Base-by-base conservation (phyloP, 108 stramenopile species). In the Stephanodiscus minutulus region DNA sequence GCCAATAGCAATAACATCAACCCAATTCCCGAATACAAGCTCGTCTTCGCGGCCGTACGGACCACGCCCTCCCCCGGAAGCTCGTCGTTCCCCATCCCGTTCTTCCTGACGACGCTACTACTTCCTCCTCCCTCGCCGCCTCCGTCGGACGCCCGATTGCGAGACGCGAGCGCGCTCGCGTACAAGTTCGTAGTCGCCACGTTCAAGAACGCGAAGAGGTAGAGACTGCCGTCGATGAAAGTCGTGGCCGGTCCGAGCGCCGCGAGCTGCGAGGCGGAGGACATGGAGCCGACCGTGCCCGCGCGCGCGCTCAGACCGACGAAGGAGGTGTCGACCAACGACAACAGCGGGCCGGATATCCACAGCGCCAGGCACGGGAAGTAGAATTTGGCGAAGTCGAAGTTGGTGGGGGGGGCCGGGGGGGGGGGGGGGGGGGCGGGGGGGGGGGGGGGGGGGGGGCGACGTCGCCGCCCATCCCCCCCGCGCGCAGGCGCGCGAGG, bases 161-260 rank as follows among this genome's bases (percentile, higher is more conserved):
- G 2, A 2, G 43, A 44, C 3, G 93, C 90, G 65, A 86, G 58
- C 15, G 90, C 90, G 58, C 83, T 79, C 4, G 94, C 87, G 66
- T 88, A 95, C 39, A 95, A 58, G 72, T 95, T 95, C 36, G 94
- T 95, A 9, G 94, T 90, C 0, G 94, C 94, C 36, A 95, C 91
- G 74, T 95, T 95, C 52, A 95, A 55, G 72, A 95, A 95, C 1
- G 90, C 89, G 77, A 92, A 95, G 18, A 92, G 65, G 62, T 90
- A 95, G 61, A 87, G 87, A 11, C 91, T 87, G 18, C 94, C 94
- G 59, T 95, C 94, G 47, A 92, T 86, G 61, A 95, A 91, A 9
- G 94, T 92, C 15, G 91, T 92, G 63, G 91, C 91, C 5, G 94
- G 94, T 0, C 87, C 87, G 7, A 89, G 49, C 0, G 86, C 86